These are phyloP conservation scores for Mycena leptocephala DNA, from an alignment of 768 basidiomycete genomes.

Conservation along the genomic window DNA sequence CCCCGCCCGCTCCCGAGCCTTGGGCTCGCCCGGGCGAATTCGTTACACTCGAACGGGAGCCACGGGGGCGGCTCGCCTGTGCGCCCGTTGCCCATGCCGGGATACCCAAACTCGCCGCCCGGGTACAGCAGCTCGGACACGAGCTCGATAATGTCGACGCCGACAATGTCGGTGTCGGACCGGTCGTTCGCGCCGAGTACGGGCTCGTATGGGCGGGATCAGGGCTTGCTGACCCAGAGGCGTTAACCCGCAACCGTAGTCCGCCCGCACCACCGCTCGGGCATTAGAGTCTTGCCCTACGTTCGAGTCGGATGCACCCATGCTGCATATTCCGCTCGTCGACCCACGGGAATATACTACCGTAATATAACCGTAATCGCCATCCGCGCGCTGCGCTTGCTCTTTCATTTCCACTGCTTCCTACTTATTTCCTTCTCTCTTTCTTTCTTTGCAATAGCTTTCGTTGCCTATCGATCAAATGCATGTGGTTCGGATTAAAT, in stretches of 20 bases:
- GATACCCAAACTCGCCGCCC: conserved; percentile 3
- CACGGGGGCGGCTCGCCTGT: not conserved
- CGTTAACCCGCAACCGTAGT: conserved; percentile 24
- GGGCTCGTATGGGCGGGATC: conserved; percentile 6
- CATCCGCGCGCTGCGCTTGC: too few relatives aligned
- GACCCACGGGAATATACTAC: not conserved
- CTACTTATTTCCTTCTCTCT: conserved; percentile 9
- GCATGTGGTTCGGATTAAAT: not conserved
- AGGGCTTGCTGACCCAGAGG: conserved; percentile 23
- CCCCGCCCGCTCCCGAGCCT: not conserved
- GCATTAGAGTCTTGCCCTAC: too few relatives aligned
- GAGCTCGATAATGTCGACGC: not conserved
- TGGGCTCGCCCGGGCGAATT: not conserved
- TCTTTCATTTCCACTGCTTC: not conserved
- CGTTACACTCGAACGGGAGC: not conserved
- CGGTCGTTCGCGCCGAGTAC: not conserved
- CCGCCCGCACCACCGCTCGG: not conserved
- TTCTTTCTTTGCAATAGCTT: conserved; percentile 10
- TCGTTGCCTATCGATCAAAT: too few relatives aligned
- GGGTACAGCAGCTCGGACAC: not conserved
- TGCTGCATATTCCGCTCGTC: too few relatives aligned
- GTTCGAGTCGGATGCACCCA: too few relatives aligned
- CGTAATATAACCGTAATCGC: conserved; percentile 23
- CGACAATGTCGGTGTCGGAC: not conserved
- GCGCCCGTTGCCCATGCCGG: not conserved